Conservation (phyloP, 306 rosid genomes). For the Spatholobus suberectus region DNA sequence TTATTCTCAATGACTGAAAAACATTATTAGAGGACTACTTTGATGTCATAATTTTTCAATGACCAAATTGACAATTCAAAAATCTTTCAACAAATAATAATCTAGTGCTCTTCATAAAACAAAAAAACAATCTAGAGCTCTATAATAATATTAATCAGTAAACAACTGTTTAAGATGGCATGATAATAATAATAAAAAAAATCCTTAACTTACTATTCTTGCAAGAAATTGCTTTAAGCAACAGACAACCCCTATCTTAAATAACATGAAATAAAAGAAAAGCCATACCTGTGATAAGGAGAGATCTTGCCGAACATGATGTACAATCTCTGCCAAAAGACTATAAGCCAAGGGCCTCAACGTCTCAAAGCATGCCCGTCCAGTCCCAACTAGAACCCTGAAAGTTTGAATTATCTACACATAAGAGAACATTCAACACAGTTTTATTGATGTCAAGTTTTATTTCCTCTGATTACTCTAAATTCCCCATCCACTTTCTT, state of each 20-base stretch:
- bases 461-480: not conserved
- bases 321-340: constrained; percentile 97
- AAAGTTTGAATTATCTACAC: constrained; percentile 30
- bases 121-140: not conserved
- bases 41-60: not conserved
- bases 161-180: not conserved
- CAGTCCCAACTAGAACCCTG: constrained; percentile 97
- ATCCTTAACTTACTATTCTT: constrained; percentile 4
- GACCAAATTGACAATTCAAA: constrained; percentile 10
- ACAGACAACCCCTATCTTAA: constrained; percentile 30
- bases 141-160: constrained; percentile 1
- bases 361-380: constrained; percentile 98
- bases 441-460: constrained; percentile 13
- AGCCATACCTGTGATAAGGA: constrained; percentile 80
- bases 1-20: constrained; percentile 3
- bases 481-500: not conserved
- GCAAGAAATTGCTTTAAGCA: not conserved
- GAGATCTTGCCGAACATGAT: constrained; percentile 95
- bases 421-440: constrained; percentile 38
- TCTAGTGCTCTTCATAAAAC: not conserved
- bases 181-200: not conserved
- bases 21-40: constrained; percentile 3
- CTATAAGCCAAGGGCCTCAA: constrained; percentile 97
- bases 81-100: not conserved
- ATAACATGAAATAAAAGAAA: constrained; percentile 15